Base-by-base conservation (phyloP, 2,329 filamentous ascomycete species). In the Microsporum canis region DNA sequence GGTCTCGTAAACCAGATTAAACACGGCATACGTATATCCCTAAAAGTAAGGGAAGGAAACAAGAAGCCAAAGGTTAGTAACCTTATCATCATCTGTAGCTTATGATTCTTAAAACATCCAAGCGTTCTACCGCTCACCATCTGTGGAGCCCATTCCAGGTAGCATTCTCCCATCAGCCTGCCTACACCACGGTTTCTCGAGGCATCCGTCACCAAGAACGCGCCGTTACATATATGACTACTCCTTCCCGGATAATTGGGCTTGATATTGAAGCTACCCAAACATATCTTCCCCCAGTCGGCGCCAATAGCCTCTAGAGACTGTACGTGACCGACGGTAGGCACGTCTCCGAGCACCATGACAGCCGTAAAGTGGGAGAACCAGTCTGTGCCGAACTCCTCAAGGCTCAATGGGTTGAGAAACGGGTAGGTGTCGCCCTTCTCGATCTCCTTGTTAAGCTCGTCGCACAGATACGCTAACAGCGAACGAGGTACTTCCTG, bases 221-320 rank as follows among this genome's bases (percentile, higher is more conserved):
- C 87, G 62, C 84, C 76, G 82, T 88, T 84, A 78, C 89, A 95
- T 58, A 95, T 84, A 77, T 96, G 91, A 73, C 88, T 94, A 76
- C 88, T 94, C 62, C 91, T 83, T 56, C 91, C 91, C 0, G 91
- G 90, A 72, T 95, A 96, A 74, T 96, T 95, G 56, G 91, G 90
- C 77, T 94, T 91, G 79, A 95, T 88, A 76, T 94, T 95, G 76
- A 95, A 95, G 76, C 89, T 95, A 61, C 91, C 91, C 49, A 96
- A 78, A 68, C 90, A 95, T 68, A 88, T 81, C 69, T 85, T 86
- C 65, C 84, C 82, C 90, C 91, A 95, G 73, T 92, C 88, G 65
- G 73, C 80, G 74, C 75, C 85, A 75, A 67, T 79, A 68, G 63
- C 82, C 74, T 72, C 80, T 75, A 74, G 74, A 8, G 69, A 63